phyloP scores from a whole-genome alignment of 208 protist species.

The Leishmania braziliensis region DNA sequence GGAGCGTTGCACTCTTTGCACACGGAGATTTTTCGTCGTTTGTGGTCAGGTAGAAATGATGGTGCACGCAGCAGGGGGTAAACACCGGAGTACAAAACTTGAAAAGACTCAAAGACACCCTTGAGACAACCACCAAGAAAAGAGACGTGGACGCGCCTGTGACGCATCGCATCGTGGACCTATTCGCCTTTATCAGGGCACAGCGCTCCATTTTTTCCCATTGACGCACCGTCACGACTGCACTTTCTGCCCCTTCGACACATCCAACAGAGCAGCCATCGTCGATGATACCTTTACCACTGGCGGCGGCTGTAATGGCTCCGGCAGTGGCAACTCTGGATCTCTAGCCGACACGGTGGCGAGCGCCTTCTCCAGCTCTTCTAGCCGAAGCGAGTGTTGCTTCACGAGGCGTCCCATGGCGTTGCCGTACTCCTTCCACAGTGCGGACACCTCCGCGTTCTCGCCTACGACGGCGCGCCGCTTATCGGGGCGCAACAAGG shows the following conservation, averaged over 20 bases:
- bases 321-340: not conserved
- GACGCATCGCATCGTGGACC: not conserved
- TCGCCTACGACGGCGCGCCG: slow-evolving; percentile 15
- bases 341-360: not conserved
- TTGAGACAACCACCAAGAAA: too few species aligned
- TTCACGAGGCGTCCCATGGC: slow-evolving; percentile 36
- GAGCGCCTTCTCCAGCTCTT: slow-evolving; percentile 15
- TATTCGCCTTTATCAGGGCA: not conserved
- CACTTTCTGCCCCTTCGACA: not conserved
- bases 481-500: slow-evolving; percentile 28
- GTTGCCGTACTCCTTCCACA: slow-evolving; percentile 28
- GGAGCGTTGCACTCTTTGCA: not conserved
- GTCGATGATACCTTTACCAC: not conserved
- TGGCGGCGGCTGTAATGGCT: not conserved
- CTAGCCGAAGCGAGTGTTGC: slow-evolving; percentile 37
- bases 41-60: not conserved
- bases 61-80: not conserved
- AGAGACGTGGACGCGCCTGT: not conserved
- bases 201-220: not conserved
- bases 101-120: not conserved
- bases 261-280: not conserved
- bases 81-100: not conserved
- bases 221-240: not conserved
- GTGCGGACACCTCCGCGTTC: slow-evolving; percentile 18
- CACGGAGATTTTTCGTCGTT: not conserved